Conservation (phyloP, 345 rosid species). For the Salix brachista region DNA sequence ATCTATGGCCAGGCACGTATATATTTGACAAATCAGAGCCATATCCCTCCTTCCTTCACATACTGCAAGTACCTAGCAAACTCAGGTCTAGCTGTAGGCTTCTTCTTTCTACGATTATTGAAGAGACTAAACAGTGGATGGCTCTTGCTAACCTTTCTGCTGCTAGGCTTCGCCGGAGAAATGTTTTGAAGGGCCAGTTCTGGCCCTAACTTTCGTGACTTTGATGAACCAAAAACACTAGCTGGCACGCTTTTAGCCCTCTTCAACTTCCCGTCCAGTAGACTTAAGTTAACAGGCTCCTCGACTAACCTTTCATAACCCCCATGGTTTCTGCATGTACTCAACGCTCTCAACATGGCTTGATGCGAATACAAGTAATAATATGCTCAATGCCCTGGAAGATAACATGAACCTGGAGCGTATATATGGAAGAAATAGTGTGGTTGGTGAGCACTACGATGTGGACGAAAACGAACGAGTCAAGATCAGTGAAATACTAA, state of each 20-base stretch:
- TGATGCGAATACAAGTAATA: neutral
- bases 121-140: conserved; percentile 67
- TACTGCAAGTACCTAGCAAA: conserved; percentile 66
- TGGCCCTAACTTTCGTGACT: neutral
- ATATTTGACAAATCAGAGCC: conserved; percentile 32
- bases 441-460: no score
- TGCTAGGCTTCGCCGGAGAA: conserved; percentile 10
- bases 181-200: neutral
- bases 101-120: conserved; percentile 47
- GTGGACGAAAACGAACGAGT: no score
- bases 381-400: neutral
- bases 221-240: conserved; percentile 23
- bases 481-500: no score
- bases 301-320: conserved; percentile 46
- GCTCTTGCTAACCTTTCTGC: conserved; percentile 34
- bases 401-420: neutral
- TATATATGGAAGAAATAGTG: neutral
- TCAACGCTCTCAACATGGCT: conserved; percentile 60
- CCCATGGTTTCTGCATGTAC: conserved; percentile 41
- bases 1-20: no score
- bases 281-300: conserved; percentile 22
- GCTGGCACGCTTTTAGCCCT: conserved; percentile 50
- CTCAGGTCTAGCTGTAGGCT: conserved; percentile 59
- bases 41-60: conserved; percentile 64
- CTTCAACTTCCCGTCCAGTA: conserved; percentile 31